Conservation (phyloP, 225 moss, liverwort and hornwort genomes). For the Pseudoscleropodium purum region DNA sequence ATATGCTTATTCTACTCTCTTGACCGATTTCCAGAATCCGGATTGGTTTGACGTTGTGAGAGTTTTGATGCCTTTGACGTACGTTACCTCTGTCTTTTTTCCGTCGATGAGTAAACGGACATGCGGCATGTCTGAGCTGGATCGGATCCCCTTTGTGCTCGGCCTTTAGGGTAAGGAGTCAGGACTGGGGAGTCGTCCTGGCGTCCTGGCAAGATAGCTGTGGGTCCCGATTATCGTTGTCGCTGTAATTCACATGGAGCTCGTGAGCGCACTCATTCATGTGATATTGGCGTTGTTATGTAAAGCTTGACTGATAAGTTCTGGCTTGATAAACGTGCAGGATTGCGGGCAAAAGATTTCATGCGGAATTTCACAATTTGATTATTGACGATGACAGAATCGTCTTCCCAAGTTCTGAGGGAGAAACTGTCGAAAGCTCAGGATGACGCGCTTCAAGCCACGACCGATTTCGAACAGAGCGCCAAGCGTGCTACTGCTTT, state of each 20-base stretch:
- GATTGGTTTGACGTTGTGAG: neutral
- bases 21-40: neutral
- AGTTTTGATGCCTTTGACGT: neutral
- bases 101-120: neutral
- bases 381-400: constrained; percentile 24
- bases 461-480: neutral
- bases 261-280: neutral
- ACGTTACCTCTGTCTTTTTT: neutral
- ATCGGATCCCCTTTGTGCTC: neutral
- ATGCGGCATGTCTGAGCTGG: neutral
- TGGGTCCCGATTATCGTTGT: neutral
- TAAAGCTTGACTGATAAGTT: neutral
- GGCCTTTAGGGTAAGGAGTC: neutral
- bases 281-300: neutral
- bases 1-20: neutral
- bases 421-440: neutral
- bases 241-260: neutral
- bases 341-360: neutral
- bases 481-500: constrained; percentile 7
- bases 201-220: neutral
- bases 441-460: neutral
- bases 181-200: neutral
- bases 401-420: constrained; percentile 6
- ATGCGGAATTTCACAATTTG: constrained; percentile 14
- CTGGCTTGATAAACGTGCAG: constrained; percentile 1